Conservation (phyloP, 768 basidiomycete species). For the Hebeloma cylindrosporum region DNA sequence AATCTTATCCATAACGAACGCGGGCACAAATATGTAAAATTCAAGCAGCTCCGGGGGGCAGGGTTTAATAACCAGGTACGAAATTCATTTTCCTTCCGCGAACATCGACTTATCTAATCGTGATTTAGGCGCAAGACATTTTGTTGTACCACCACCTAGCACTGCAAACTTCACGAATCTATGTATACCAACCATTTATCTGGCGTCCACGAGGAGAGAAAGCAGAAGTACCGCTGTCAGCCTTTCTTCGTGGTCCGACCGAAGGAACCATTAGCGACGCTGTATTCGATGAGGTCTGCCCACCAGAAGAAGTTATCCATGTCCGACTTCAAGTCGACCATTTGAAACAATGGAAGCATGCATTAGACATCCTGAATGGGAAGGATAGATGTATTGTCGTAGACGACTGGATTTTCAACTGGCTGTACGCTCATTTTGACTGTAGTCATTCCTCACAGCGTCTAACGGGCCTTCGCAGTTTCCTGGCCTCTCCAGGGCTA, state of each 20-base stretch:
- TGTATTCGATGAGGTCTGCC: conserved; percentile 41
- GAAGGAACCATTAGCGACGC: conserved; percentile 35
- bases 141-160: conserved; percentile 47
- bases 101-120: not conserved
- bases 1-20: conserved; percentile 25
- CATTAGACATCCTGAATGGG: conserved; percentile 30
- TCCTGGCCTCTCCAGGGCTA: conserved; percentile 38
- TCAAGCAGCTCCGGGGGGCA: conserved; percentile 46
- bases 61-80: conserved; percentile 50
- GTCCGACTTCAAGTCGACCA: conserved; percentile 29
- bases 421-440: conserved; percentile 33
- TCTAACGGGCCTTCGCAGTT: conserved; percentile 24
- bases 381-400: conserved; percentile 43
- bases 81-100: not conserved
- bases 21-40: conserved; percentile 40
- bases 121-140: conserved; percentile 43
- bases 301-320: conserved; percentile 36
- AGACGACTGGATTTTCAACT: conserved; percentile 44
- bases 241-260: conserved; percentile 42
- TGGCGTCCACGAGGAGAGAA: conserved; percentile 45
- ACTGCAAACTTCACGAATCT: conserved; percentile 36
- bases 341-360: conserved; percentile 37
- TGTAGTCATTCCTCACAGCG: not conserved
- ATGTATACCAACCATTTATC: conserved; percentile 46
- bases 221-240: conserved; percentile 41